Conservation (phyloP, 345 rosid genomes). For the Rhodomyrtus tomentosa region DNA sequence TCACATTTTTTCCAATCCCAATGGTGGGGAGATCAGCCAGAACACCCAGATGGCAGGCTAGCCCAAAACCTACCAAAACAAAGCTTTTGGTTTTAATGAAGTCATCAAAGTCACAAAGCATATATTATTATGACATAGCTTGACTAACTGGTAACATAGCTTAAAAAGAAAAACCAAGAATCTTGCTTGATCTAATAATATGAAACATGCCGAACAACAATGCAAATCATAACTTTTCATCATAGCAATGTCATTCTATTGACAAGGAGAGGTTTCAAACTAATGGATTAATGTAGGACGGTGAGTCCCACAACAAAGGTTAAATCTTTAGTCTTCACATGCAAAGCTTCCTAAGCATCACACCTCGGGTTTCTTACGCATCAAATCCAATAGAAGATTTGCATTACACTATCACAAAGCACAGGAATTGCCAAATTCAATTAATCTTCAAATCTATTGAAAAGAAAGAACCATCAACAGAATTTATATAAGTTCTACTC, state of each 20-base stretch:
- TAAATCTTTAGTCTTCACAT: neutral
- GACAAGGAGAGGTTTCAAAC: neutral
- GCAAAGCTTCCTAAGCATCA: neutral
- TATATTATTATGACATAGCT: neutral
- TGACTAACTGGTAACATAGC: neutral
- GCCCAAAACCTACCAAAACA: conserved; percentile 60
- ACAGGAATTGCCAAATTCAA: neutral
- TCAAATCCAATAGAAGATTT: neutral
- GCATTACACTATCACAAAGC: neutral
- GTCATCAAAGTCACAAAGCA: neutral
- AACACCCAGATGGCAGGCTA: conserved; percentile 86
- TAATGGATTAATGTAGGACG: neutral
- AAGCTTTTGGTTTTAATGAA: neutral
- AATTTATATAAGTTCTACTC: no score
- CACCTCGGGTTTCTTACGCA: neutral
- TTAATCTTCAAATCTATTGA: neutral
- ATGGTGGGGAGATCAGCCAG: conserved; percentile 66
- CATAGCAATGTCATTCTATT: neutral
- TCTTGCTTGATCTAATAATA: neutral
- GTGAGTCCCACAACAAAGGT: neutral
- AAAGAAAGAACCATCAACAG: neutral
- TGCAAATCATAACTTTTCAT: neutral
- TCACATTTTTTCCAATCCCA: conserved; percentile 80
- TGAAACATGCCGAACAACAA: neutral
- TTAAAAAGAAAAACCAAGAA: neutral